Conservation (phyloP, 495 filamentous ascomycete species). For the Extremus antarcticus region DNA sequence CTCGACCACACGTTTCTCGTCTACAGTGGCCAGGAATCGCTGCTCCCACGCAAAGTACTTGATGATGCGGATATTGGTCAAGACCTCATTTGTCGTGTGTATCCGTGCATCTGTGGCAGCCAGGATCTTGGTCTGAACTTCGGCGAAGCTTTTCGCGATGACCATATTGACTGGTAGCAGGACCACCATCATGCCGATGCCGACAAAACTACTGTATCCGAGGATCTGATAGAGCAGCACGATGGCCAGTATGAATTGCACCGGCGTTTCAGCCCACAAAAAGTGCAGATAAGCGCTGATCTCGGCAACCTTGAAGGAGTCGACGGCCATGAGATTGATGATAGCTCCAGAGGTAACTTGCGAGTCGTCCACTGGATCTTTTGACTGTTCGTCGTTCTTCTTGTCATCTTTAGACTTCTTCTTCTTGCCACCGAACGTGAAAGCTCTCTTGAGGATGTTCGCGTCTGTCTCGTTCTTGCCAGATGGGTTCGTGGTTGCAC, state of each 20-base stretch:
- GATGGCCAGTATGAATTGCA: conserved; percentile 66
- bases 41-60: conserved; percentile 99
- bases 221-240: conserved; percentile 77
- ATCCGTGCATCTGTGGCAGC: conserved; percentile 93
- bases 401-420: conserved; percentile 34
- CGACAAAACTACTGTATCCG: conserved; percentile 86
- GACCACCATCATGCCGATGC: conserved; percentile 81
- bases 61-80: conserved; percentile 98
- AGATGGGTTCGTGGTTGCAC: neutral
- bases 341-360: conserved; percentile 91
- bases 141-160: conserved; percentile 73
- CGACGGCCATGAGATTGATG: conserved; percentile 98
- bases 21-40: conserved; percentile 74
- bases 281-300: conserved; percentile 88
- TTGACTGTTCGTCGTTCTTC: conserved; percentile 32
- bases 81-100: conserved; percentile 89
- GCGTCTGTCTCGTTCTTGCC: conserved; percentile 30
- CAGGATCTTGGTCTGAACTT: conserved; percentile 80
- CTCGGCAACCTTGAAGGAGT: conserved; percentile 97
- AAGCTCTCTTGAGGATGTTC: conserved; percentile 37
- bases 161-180: conserved; percentile 81
- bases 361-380: conserved; percentile 34
- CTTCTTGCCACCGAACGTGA: conserved; percentile 50
- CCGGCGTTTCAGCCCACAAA: conserved; percentile 72
- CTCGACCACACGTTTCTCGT: conserved; percentile 75